These are phyloP conservation scores for Lecanicillium sp. DNA, from an alignment of 2,329 filamentous ascomycete species.

Conservation along the genomic window DNA sequence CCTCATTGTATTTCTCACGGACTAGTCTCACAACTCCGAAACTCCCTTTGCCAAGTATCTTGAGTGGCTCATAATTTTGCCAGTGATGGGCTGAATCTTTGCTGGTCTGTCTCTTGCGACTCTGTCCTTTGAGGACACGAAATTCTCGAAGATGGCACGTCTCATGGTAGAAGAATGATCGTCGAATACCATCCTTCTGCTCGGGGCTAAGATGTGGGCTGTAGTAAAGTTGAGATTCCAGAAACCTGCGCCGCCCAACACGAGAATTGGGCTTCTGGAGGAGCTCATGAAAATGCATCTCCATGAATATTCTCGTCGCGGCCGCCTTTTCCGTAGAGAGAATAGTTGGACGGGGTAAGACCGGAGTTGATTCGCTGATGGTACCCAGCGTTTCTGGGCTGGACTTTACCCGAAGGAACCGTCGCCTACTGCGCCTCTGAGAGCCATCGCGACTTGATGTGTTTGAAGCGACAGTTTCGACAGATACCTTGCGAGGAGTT, in stretches of 20 bases:
- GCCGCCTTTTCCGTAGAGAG: slow-evolving; percentile 69
- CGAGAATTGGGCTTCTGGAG: slow-evolving; percentile 37
- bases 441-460: slow-evolving; percentile 1
- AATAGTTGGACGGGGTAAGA: slow-evolving; percentile 24
- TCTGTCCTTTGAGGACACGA: slow-evolving; percentile 60
- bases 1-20: slow-evolving; percentile 47
- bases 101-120: slow-evolving; percentile 18
- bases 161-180: slow-evolving; percentile 59
- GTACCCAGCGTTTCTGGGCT: slow-evolving; percentile 27
- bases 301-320: slow-evolving; percentile 78
- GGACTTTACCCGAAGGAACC: slow-evolving; percentile 21
- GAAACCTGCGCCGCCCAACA: slow-evolving; percentile 21
- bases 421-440: slow-evolving; percentile 2
- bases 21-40: slow-evolving; percentile 90
- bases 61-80: slow-evolving; percentile 63
- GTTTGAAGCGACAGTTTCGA: slow-evolving; percentile 2
- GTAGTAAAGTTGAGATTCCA: slow-evolving; percentile 46
- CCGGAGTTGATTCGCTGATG: slow-evolving; percentile 23
- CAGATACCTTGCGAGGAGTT: background rate
- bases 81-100: slow-evolving; percentile 10
- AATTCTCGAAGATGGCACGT: slow-evolving; percentile 66
- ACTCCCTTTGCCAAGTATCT: slow-evolving; percentile 83
- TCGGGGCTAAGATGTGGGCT: slow-evolving; percentile 42
- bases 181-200: slow-evolving; percentile 46
- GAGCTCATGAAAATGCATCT: slow-evolving; percentile 73